phyloP scores from a whole-genome alignment of 2,329 filamentous ascomycete species.

The Daldinia sp. region DNA sequence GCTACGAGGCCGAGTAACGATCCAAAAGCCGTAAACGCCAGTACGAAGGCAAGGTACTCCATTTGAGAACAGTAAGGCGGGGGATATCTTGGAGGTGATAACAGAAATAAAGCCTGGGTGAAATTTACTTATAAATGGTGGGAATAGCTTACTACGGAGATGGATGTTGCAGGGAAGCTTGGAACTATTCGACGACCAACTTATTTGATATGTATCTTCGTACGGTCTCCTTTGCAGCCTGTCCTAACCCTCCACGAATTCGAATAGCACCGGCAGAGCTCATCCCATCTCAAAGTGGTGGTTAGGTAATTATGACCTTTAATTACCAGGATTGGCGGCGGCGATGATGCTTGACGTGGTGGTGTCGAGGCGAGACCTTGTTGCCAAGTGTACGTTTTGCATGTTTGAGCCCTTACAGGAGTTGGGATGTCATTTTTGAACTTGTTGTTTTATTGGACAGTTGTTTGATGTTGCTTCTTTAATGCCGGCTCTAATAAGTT shows the following conservation, averaged over 20 bases:
- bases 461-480: background rate
- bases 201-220: background rate
- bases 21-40: constrained; percentile 38
- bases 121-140: background rate
- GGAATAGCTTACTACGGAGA: constrained; percentile 16
- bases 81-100: background rate
- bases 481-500: background rate
- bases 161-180: background rate
- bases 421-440: background rate
- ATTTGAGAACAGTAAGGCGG: constrained; percentile 35
- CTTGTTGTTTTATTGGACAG: background rate
- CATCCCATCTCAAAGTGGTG: background rate
- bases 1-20: constrained; percentile 45
- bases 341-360: constrained; percentile 2
- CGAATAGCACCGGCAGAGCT: background rate
- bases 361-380: constrained; percentile 11
- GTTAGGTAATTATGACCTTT: constrained; percentile 10
- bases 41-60: constrained; percentile 41
- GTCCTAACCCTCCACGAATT: background rate
- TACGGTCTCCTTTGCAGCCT: background rate
- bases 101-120: background rate
- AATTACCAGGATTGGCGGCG: background rate
- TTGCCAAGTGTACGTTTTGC: constrained; percentile 9
- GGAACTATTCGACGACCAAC: background rate
- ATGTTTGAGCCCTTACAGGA: constrained; percentile 10